These are phyloP conservation scores for Phytophthora europaea DNA, from an alignment of 352 stramenopile genomes.

Conservation along the genomic window DNA sequence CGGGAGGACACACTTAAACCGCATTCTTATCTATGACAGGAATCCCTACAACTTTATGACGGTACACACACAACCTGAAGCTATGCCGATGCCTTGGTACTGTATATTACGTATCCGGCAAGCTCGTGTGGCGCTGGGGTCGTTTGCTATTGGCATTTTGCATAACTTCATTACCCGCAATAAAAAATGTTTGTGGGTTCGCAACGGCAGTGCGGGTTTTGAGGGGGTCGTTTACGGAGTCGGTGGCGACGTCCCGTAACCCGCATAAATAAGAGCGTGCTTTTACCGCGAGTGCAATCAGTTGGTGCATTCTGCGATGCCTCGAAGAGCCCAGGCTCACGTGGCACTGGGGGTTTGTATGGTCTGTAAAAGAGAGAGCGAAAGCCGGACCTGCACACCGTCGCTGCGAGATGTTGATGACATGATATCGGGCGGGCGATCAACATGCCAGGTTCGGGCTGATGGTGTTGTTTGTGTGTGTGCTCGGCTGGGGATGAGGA, in stretches of 20 bases:
- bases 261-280: background rate
- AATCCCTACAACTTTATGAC: too few relatives aligned
- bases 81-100: too few relatives aligned
- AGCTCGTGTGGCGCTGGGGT: too few relatives aligned
- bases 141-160: too few relatives aligned
- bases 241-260: slow-evolving; percentile 3
- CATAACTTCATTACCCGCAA: background rate
- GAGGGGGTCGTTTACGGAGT: slow-evolving; percentile 15
- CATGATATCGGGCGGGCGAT: slow-evolving; percentile 20
- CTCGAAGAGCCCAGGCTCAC: background rate
- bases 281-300: slow-evolving; percentile 26
- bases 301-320: slow-evolving; percentile 8
- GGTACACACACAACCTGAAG: too few relatives aligned
- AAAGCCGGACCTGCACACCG: slow-evolving; percentile 27
- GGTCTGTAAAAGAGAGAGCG: slow-evolving; percentile 22
- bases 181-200: background rate
- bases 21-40: too few relatives aligned
- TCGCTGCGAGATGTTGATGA: slow-evolving; percentile 29
- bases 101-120: too few relatives aligned
- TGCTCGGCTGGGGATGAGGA: background rate
- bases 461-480: background rate
- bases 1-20: too few relatives aligned
- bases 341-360: slow-evolving; percentile 10
- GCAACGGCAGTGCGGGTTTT: background rate
- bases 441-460: slow-evolving; percentile 13